A percentile compares a stretch with the other conserved stretches of the same genome.
These are phyloP conservation scores for Cryptosporidium tyzzeri DNA, from an alignment of 169 alveolate genomes.

Conservation along the genomic window DNA sequence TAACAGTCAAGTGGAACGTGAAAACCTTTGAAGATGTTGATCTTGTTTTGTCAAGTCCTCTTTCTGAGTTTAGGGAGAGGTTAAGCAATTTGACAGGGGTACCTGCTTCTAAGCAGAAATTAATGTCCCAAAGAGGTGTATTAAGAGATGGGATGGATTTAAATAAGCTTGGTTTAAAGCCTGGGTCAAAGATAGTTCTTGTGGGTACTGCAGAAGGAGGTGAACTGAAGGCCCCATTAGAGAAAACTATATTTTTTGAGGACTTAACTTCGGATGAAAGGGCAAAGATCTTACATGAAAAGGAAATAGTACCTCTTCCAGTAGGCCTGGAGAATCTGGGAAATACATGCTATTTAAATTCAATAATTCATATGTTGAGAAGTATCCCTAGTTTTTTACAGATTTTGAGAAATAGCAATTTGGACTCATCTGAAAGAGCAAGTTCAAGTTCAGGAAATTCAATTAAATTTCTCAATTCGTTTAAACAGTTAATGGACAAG, in stretches of 20 bases:
- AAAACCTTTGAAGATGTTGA: conserved; percentile 77
- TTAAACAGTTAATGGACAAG: conserved; percentile 81
- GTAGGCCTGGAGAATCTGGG: conserved; percentile 94
- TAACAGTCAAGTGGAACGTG: conserved; percentile 80
- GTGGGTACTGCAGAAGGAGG: conserved; percentile 92
- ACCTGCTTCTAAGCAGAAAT: conserved; percentile 92
- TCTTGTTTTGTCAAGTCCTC: conserved; percentile 53
- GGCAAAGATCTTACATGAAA: conserved; percentile 87
- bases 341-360: conserved; percentile 95
- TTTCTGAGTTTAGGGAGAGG: conserved; percentile 75
- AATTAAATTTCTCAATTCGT: conserved; percentile 82
- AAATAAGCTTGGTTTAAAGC: conserved; percentile 80
- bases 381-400: conserved; percentile 56
- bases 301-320: conserved; percentile 87
- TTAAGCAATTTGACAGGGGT: conserved; percentile 90
- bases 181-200: conserved; percentile 88
- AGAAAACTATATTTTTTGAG: conserved; percentile 89
- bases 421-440: not conserved
- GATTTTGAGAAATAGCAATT: conserved; percentile 38
- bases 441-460: conserved; percentile 10
- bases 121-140: conserved; percentile 89
- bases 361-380: conserved; percentile 88
- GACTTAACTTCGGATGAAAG: conserved; percentile 93
- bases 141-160: conserved; percentile 87
- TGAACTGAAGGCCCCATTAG: conserved; percentile 82